phyloP scores from a whole-genome alignment of 2,329 filamentous ascomycete species.

The Sphaerulina populicola region DNA sequence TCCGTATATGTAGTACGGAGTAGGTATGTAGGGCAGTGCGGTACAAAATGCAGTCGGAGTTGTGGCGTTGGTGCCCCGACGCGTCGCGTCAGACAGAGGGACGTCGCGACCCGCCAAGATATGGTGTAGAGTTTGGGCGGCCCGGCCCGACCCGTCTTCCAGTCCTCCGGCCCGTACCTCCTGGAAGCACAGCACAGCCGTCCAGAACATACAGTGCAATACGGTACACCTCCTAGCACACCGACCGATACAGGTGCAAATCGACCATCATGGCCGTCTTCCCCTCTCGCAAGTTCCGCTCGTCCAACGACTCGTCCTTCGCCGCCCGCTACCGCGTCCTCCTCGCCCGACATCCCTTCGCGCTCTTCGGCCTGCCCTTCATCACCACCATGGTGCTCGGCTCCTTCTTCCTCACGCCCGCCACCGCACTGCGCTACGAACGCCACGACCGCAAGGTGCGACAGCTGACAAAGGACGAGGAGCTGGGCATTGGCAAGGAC shows the following conservation, averaged over 20 bases:
- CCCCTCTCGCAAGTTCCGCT: conserved; percentile 48
- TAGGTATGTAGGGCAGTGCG: too few species aligned
- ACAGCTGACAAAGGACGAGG: conserved; percentile 77
- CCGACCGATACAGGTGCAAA: too few species aligned
- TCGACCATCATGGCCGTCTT: conserved; percentile 29
- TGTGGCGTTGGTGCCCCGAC: conserved; percentile 2
- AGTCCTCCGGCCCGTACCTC: neutral
- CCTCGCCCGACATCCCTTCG: conserved; percentile 73
- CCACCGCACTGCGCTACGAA: conserved; percentile 89
- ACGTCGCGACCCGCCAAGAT: conserved; percentile 3
- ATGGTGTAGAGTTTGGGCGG: too few species aligned
- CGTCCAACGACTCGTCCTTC: conserved; percentile 58
- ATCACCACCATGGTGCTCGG: conserved; percentile 80
- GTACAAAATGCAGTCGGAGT: neutral
- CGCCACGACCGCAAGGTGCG: conserved; percentile 82
- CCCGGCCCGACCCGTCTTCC: neutral
- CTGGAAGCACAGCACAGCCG: neutral
- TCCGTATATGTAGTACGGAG: neutral
- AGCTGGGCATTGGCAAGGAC: conserved; percentile 66
- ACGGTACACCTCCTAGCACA: too few species aligned
- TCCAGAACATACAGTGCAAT: too few species aligned
- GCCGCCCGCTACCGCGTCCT: conserved; percentile 67
- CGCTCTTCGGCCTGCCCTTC: conserved; percentile 90
- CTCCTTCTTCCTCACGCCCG: conserved; percentile 89
- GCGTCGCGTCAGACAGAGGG: neutral